Percentiles rank a stretch among this genome's conserved stretches.
phyloP scores from a whole-genome alignment of 1,139 yeast species.

The Yarrowia galli region DNA sequence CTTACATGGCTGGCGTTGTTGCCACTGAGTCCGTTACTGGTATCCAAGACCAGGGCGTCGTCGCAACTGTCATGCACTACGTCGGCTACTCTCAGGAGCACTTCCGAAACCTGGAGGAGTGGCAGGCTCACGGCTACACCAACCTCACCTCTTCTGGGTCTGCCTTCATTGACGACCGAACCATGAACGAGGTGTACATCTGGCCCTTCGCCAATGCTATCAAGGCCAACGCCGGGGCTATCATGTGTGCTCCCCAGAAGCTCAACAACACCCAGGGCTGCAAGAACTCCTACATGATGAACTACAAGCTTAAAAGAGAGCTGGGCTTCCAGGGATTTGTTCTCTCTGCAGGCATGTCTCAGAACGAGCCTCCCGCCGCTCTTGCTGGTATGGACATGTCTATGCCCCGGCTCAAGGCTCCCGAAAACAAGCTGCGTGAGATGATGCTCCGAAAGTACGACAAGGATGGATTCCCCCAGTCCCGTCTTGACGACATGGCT shows the following conservation, averaged over 20 bases:
- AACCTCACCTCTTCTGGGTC: slow-evolving; percentile 43
- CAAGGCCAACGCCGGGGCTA: slow-evolving; percentile 65
- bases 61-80: slow-evolving; percentile 63
- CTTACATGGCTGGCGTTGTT: slow-evolving; percentile 65
- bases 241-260: slow-evolving; percentile 68
- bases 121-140: slow-evolving; percentile 51
- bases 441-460: slow-evolving; percentile 32
- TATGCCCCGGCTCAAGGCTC: slow-evolving; percentile 71
- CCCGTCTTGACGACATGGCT: slow-evolving; percentile 68
- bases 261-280: slow-evolving; percentile 68
- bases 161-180: slow-evolving; percentile 65
- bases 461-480: slow-evolving; percentile 52
- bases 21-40: slow-evolving; percentile 64
- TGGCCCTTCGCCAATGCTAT: slow-evolving; percentile 75
- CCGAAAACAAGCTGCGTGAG: slow-evolving; percentile 52
- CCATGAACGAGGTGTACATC: slow-evolving; percentile 67
- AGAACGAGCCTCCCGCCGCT: slow-evolving; percentile 51
- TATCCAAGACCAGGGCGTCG: slow-evolving; percentile 64
- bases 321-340: slow-evolving; percentile 73
- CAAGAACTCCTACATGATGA: slow-evolving; percentile 65
- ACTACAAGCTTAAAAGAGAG: slow-evolving; percentile 65
- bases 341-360: slow-evolving; percentile 62
- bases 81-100: slow-evolving; percentile 72
- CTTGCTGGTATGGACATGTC: slow-evolving; percentile 70
- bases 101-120: slow-evolving; percentile 65